Conservation (phyloP, 2,329 filamentous ascomycete species). For the Cytospora piceae region DNA sequence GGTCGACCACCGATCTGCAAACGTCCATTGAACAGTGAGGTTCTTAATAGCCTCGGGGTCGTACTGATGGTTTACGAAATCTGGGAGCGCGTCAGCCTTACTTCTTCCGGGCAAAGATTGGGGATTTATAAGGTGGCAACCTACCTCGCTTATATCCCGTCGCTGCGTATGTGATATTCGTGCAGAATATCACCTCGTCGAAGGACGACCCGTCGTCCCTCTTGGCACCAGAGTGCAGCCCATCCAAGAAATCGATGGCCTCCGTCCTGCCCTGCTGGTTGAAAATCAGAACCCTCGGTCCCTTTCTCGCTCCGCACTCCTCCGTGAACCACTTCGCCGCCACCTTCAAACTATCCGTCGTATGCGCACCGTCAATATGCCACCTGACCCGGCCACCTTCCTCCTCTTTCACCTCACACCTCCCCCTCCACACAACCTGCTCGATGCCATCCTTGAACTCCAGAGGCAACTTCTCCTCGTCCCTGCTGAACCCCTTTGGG, state of each 20-base stretch:
- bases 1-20: constrained; percentile 54
- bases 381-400: constrained; percentile 65
- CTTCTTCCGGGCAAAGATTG: constrained; percentile 1
- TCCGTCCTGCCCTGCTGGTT: constrained; percentile 74
- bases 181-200: constrained; percentile 58
- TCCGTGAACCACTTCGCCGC: constrained; percentile 80
- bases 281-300: constrained; percentile 71
- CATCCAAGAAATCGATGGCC: constrained; percentile 57
- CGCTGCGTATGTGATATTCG: constrained; percentile 48
- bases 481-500: constrained; percentile 35
- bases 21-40: constrained; percentile 56
- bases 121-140: neutral
- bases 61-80: constrained; percentile 61
- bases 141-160: constrained; percentile 54
- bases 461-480: constrained; percentile 51
- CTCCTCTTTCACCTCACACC: constrained; percentile 68
- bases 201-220: constrained; percentile 51
- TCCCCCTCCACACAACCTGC: constrained; percentile 74
- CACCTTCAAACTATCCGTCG: constrained; percentile 82
- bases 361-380: constrained; percentile 95
- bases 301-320: constrained; percentile 40
- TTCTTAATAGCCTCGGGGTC: constrained; percentile 55
- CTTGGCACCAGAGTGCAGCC: constrained; percentile 45
- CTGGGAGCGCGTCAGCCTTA: constrained; percentile 37
- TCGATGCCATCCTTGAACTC: constrained; percentile 76